Base-by-base conservation (phyloP, 1,284 basidiomycete species). In the Vanrija pseudolonga region DNA sequence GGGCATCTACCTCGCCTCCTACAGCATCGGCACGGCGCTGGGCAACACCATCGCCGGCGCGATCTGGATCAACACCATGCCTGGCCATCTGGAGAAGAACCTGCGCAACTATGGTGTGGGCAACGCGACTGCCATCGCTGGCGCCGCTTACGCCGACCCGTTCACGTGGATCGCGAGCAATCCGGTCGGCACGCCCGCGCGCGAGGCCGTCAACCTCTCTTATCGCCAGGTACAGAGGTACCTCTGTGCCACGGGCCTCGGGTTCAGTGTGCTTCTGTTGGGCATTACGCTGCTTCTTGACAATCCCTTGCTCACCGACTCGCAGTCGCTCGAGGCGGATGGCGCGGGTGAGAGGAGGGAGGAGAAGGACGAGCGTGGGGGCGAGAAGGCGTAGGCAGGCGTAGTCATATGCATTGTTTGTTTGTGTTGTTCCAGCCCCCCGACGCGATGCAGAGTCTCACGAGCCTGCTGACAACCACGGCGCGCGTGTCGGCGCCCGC, bases 31-130 rank as follows among this genome's bases (percentile, higher is more conserved):
- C n/a, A 69, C 67, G 14, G 71, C 73, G 2, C 61, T 50, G 12
- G 76, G 76, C 20, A 69, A 69, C 53, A 68, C 72, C 38, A 67
- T 77, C 57, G 74, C 76, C 6, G 77, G 68, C 17, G 73, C 68
- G n/a, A 76, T 78, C 51, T 78, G 76, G 59, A 59, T 50, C 48
- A 63, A 65, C 55, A 59, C 53, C 20, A 38, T 68, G 28, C 66
- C 66, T 12, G 38, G 22, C 9, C 56, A 65, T 41, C 43, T 67
- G 8, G 26, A 48, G 18, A 50, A 47, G n/a, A 43, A 52, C 8
- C 42, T 67, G 22, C 48, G 18, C 24, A 23, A 38, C 17, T 44
- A 36, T 18, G 62, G 57, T 3, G 57, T 76, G 8, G 49, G 72
- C 46, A 71, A 76, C 52, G 57, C 65, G 0, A 72, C 71, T 2